A percentile compares a stretch with the other conserved stretches of the same genome.
phyloP scores from a whole-genome alignment of 2,329 filamentous ascomycete species.

The Ophiostoma sp. region DNA sequence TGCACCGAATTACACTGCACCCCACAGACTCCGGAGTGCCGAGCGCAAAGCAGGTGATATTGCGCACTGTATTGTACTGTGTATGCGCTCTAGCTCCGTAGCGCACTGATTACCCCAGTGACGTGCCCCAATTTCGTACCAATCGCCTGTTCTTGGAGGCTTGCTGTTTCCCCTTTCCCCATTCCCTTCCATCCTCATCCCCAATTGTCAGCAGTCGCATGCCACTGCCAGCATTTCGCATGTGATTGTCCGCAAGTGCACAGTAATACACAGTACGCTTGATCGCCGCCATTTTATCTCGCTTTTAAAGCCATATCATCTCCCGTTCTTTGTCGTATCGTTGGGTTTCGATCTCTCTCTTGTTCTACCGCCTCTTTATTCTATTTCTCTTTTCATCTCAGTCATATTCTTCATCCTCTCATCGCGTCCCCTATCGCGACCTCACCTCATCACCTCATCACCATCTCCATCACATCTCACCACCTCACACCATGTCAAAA shows the following conservation, averaged over 20 bases:
- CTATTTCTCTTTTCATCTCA: conserved; percentile 6
- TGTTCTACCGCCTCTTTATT: conserved; percentile 1
- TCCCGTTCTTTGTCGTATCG: neutral
- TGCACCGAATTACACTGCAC: conserved; percentile 22
- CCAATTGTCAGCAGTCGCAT: conserved; percentile 8
- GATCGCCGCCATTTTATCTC: neutral
- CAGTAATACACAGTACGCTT: neutral
- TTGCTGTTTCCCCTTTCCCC: neutral
- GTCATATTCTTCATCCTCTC: conserved; percentile 1
- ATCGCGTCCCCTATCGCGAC: neutral
- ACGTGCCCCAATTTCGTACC: neutral
- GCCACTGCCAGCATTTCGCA: conserved; percentile 8
- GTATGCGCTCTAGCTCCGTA: neutral
- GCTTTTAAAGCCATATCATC: conserved; percentile 6
- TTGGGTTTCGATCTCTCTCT: neutral
- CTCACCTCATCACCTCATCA: neutral
- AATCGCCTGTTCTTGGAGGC: neutral
- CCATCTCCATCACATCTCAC: neutral
- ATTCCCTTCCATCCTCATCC: neutral
- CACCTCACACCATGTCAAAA: conserved; percentile 64
- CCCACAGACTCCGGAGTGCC: conserved; percentile 16
- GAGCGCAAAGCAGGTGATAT: neutral
- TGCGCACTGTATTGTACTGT: conserved; percentile 15
- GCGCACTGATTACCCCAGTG: conserved; percentile 8
- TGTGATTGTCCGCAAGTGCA: conserved; percentile 16